Percentiles rank a stretch among this genome's conserved stretches.
phyloP scores from a whole-genome alignment of 1,139 yeast genomes.

The Candida sp. region DNA sequence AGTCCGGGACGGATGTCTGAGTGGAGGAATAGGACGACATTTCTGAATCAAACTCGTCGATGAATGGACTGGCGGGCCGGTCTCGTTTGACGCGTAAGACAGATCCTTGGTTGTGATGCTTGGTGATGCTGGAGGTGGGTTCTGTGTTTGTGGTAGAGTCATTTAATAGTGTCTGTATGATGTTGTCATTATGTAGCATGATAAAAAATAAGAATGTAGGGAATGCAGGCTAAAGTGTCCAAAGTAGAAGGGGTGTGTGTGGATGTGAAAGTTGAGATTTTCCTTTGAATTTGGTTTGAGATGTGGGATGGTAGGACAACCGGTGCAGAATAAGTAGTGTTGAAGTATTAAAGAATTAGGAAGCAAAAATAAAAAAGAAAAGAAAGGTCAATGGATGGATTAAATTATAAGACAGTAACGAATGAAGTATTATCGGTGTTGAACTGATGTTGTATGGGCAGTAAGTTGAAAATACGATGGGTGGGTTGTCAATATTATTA shows the following conservation, averaged over 20 bases:
- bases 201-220: background rate
- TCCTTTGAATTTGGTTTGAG: background rate
- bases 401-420: background rate
- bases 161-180: background rate
- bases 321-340: too few relatives aligned
- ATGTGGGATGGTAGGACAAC: background rate
- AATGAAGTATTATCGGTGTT: background rate
- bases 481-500: background rate
- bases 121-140: background rate
- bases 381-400: background rate
- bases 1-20: background rate
- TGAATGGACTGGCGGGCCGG: slow-evolving; percentile 7
- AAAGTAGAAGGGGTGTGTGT: background rate
- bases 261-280: background rate
- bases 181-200: slow-evolving; percentile 4
- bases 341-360: too few relatives aligned
- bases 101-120: background rate
- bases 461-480: background rate
- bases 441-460: background rate
- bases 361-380: background rate
- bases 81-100: slow-evolving; percentile 5
- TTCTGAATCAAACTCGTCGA: background rate
- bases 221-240: background rate
- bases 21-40: background rate
- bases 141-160: background rate